Evolutionary conservation across 2,329 filamentous ascomycete genomes (phyloP).

Genomic region (Fusarium protoensiforme): DNA sequence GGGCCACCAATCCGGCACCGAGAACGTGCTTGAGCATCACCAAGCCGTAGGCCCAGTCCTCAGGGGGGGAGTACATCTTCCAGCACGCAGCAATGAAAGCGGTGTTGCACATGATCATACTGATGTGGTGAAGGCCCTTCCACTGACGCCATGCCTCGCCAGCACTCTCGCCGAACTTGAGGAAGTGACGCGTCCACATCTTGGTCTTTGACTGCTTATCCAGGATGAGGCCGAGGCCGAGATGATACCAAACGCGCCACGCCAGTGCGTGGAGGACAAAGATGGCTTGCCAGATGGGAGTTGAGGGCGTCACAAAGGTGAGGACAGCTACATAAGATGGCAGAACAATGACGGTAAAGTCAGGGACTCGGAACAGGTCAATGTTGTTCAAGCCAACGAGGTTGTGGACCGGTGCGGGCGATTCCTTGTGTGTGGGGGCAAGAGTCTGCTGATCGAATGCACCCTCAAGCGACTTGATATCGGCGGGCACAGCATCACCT

Average conservation of each 20-base stretch:
- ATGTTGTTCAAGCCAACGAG: slow-evolving; percentile 85
- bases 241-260: slow-evolving; percentile 92
- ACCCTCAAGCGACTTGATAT: slow-evolving; percentile 34
- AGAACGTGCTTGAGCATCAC: slow-evolving; percentile 88
- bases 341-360: slow-evolving; percentile 82
- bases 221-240: slow-evolving; percentile 88
- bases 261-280: slow-evolving; percentile 83
- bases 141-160: slow-evolving; percentile 97
- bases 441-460: slow-evolving; percentile 41
- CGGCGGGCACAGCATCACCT: slow-evolving; percentile 45
- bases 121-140: slow-evolving; percentile 95
- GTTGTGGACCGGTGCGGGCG: slow-evolving; percentile 80
- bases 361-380: slow-evolving; percentile 88
- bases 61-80: slow-evolving; percentile 94
- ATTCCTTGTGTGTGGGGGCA: slow-evolving; percentile 44
- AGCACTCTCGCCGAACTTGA: slow-evolving; percentile 93
- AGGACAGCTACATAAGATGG: slow-evolving; percentile 80
- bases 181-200: slow-evolving; percentile 95
- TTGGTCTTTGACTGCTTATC: slow-evolving; percentile 89
- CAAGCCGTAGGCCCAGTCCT: slow-evolving; percentile 88
- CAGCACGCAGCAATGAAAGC: slow-evolving; percentile 92
- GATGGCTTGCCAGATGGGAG: slow-evolving; percentile 76
- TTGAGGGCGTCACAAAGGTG: slow-evolving; percentile 81
- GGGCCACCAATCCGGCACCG: slow-evolving; percentile 80
- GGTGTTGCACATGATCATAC: slow-evolving; percentile 88